Evolutionary conservation across 768 basidiomycete genomes (phyloP), one percentile per base, ranked within the genome.

Genomic region (Xerocomus brunneocitrinus): DNA sequence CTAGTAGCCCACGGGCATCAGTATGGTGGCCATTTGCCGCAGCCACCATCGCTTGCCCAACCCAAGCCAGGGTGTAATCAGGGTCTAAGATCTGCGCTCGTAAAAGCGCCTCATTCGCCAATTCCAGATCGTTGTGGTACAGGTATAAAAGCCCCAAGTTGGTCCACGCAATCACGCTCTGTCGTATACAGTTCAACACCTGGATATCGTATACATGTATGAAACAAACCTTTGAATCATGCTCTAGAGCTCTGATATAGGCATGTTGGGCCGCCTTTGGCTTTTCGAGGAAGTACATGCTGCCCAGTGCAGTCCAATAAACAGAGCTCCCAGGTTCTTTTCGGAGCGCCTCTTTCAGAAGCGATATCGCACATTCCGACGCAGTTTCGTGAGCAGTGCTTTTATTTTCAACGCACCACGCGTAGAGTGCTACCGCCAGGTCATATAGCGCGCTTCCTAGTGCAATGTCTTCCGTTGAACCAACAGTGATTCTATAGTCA

Each of bases 21-120:
- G 65, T 59, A 30, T 77, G 67, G 49, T 90, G 79, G 4, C 79
- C 80, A 52, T 82, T 81, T 31, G 70, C 64, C 16, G 74, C 77
- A 42, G 89, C 89, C 40, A 91, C 76, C 25, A 91, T 68, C 4
- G 81, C 88, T 67, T 95, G 94, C 1, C 93, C 97, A 22, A 95
- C 76, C 97, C 97, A 99, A 8, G 93, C 86, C 22, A 84, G 63
- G 1, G 87, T 78, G 70, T 85, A 87, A 63, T 98, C 95, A 7
- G 95, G 91, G 73, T 98, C 94, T 41, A 94, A 77, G 16, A 87
- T 84, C 67, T 98, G 97, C 9, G 95, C 92, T 53, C 85, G 85
- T 62, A 85, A 78, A 60, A 99, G 83, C 1, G 90, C 86, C 62
- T 94, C 85, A 58, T 87, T 87, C 1, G 95, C 91, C 31, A 98